These are phyloP conservation scores for Cryphonectria naterciae DNA, from an alignment of 2,329 filamentous ascomycete genomes.

Conservation along the genomic window DNA sequence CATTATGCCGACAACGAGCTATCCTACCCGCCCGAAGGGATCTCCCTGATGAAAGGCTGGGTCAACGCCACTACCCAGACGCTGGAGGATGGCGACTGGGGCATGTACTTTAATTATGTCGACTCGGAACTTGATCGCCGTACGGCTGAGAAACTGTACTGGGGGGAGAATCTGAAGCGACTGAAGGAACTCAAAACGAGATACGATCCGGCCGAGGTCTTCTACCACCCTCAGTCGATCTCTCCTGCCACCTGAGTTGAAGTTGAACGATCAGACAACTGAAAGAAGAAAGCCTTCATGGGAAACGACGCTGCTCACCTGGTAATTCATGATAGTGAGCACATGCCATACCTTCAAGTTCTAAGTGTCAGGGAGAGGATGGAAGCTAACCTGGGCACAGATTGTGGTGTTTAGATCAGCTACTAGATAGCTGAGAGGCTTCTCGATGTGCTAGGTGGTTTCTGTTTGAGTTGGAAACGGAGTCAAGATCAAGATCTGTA, in stretches of 20 bases:
- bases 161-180: conserved; percentile 40
- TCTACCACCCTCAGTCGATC: conserved; percentile 46
- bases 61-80: conserved; percentile 39
- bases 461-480: background rate
- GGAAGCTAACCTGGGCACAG: background rate
- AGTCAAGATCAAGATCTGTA: background rate
- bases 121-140: conserved; percentile 41
- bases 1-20: conserved; percentile 42
- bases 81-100: conserved; percentile 38
- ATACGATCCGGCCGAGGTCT: conserved; percentile 44
- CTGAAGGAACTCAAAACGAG: conserved; percentile 42
- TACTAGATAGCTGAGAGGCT: background rate
- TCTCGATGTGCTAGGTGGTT: background rate
- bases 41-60: conserved; percentile 41
- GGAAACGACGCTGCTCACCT: background rate
- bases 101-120: conserved; percentile 48
- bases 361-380: background rate
- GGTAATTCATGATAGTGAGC: background rate
- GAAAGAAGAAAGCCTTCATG: background rate
- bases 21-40: conserved; percentile 40
- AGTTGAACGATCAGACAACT: background rate
- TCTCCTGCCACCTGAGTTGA: conserved; percentile 30
- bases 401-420: background rate
- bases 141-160: conserved; percentile 43
- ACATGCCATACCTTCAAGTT: background rate